Evolutionary conservation across 1,284 basidiomycete species (phyloP), one percentile per base, ranked within the genome.

Genomic region (Sanghuangporus weigelae): DNA sequence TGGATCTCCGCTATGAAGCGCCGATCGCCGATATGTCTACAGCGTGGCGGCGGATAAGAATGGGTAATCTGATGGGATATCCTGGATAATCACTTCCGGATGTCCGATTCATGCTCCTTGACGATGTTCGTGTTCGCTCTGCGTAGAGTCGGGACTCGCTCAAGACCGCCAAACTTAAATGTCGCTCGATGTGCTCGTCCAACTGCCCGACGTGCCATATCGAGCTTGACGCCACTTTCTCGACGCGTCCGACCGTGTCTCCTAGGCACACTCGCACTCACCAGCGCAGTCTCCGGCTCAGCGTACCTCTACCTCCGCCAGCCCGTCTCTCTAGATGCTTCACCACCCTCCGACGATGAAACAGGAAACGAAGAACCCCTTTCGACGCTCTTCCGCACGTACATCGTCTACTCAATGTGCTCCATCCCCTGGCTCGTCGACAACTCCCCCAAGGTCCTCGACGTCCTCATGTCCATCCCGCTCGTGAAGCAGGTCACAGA

Each of bases 401-500:
- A 95, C 69, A 72, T 88, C 54, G 93, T 96, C 49, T 96, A 90
- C 75, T 82, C 88, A 10, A 79, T 92, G 72, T 92, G 89, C 72
- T 92, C 91, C 7, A 77, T 92, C 36, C 90, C 94, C 2, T 71
- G 79, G 0, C 74, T 97, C 11, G 89, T 96, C 42, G 92, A 96
- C 71, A 76, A 83, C 65, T 85, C 92, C 0, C 93, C 93, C 0
- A 72, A 75, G 42, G 76, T 96, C n/a, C 80, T 97, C 53, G 75
- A 82, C 31, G 71, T 79, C 2, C 73, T 90, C 40, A 79, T 83
- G 1, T 78, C 81, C 61, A 76, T 93, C 12, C 93, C 95, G 0
- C 83, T 86, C 2, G 65, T 96, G 1, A 82, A 78, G 64, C 77
- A 83, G 56, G 67, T 92, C 49, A 86, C 89, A 2, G 87, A 94